Percentiles rank a stretch among this genome's conserved stretches.
Evolutionary conservation across 768 basidiomycete genomes (phyloP).

Genomic region (Trametes sanguinea): DNA sequence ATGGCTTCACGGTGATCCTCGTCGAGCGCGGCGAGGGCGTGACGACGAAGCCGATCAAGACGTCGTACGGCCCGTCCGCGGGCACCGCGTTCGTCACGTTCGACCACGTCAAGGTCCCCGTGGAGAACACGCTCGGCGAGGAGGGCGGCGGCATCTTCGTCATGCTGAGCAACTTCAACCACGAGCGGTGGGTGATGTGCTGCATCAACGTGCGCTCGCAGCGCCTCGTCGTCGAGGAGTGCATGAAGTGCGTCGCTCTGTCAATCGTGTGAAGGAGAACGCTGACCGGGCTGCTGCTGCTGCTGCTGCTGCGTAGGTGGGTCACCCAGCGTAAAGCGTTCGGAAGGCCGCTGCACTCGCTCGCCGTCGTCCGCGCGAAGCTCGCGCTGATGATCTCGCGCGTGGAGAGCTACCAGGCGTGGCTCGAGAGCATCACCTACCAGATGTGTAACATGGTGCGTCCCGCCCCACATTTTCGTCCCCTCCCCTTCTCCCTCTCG

Average conservation of each 20-base stretch:
- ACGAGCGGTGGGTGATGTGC: slow-evolving; percentile 93
- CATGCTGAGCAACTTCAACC: slow-evolving; percentile 81
- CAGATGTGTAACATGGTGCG: slow-evolving; percentile 85
- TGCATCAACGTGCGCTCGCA: slow-evolving; percentile 66
- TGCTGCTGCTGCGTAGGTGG: slow-evolving; percentile 54
- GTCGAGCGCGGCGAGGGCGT: slow-evolving; percentile 82
- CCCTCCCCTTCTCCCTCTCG: neutral
- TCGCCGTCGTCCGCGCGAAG: slow-evolving; percentile 88
- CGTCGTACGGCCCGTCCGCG: slow-evolving; percentile 82
- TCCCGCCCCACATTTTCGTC: neutral
- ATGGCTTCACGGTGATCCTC: slow-evolving; percentile 84
- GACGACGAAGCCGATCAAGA: slow-evolving; percentile 84
- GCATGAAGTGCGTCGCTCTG: slow-evolving; percentile 56
- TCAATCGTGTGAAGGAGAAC: neutral
- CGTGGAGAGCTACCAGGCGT: slow-evolving; percentile 74
- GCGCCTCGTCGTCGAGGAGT: slow-evolving; percentile 76
- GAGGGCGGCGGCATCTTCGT: slow-evolving; percentile 75
- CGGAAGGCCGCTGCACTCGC: slow-evolving; percentile 80
- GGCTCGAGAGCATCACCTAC: slow-evolving; percentile 85
- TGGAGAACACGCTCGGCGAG: slow-evolving; percentile 81
- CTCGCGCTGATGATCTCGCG: slow-evolving; percentile 88
- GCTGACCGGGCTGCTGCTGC: neutral
- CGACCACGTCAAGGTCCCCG: slow-evolving; percentile 83
- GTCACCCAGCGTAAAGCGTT: slow-evolving; percentile 88
- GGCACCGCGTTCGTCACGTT: slow-evolving; percentile 84